A percentile compares a stretch with the other conserved stretches of the same genome.
Evolutionary conservation across 148 eudicot genomes (phyloP).

Genomic region (Rhododendron griersonianum): DNA sequence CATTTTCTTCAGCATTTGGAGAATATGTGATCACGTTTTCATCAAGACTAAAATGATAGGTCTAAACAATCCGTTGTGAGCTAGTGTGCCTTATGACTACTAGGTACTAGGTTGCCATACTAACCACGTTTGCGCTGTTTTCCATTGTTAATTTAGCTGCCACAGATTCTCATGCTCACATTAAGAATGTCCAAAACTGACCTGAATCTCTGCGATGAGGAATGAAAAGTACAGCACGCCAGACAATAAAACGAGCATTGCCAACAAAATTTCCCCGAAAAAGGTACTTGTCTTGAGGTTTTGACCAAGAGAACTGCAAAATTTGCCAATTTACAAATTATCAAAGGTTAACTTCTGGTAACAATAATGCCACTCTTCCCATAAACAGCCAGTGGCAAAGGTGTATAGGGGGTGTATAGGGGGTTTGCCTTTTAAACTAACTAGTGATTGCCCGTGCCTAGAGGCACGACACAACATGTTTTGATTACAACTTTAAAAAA

Average conservation of each 20-base stretch:
- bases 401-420: too few relatives aligned
- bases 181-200: neutral
- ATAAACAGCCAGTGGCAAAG: too few relatives aligned
- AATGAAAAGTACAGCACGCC: conserved; percentile 75
- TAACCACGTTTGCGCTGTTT: neutral
- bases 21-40: neutral
- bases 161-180: neutral
- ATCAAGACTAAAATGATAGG: neutral
- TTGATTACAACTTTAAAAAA: too few relatives aligned
- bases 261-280: conserved; percentile 76
- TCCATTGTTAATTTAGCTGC: neutral
- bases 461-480: too few relatives aligned
- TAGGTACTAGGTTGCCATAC: neutral
- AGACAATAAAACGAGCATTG: conserved; percentile 59
- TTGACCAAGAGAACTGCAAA: conserved; percentile 84
- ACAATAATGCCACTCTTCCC: neutral
- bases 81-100: neutral
- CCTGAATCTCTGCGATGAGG: conserved; percentile 89
- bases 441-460: too few relatives aligned
- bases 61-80: neutral
- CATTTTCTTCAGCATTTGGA: neutral
- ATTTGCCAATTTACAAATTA: neutral
- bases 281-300: conserved; percentile 71
- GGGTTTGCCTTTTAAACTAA: too few relatives aligned
- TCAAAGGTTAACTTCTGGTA: neutral